Evolutionary conservation across 768 basidiomycete species (phyloP).

Genomic region (Phanerochaete sordida): DNA sequence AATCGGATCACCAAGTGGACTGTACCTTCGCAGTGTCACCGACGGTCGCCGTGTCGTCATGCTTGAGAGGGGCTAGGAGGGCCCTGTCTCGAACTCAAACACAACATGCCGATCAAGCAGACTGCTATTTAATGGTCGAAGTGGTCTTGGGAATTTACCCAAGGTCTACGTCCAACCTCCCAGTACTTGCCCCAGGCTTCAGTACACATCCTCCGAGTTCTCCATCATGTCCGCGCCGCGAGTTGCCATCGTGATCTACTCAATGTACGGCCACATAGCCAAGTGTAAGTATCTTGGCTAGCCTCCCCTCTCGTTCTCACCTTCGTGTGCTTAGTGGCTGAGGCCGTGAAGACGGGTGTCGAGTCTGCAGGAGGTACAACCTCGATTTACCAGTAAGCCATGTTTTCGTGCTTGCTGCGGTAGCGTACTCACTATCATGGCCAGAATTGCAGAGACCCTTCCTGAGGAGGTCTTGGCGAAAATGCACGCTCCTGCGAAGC

Average conservation of each 20-base stretch:
- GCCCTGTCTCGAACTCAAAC: neutral
- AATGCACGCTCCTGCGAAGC: slow-evolving; percentile 73
- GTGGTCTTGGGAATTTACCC: too few species aligned
- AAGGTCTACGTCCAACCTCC: neutral
- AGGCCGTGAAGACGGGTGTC: slow-evolving; percentile 41
- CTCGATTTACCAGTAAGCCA: slow-evolving; percentile 43
- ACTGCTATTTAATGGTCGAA: too few species aligned
- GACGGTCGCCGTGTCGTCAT: neutral
- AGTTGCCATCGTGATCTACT: slow-evolving; percentile 70
- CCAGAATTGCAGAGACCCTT: slow-evolving; percentile 78
- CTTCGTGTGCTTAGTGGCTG: slow-evolving; percentile 52
- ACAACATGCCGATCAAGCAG: neutral
- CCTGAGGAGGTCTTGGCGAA: slow-evolving; percentile 57
- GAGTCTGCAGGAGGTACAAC: slow-evolving; percentile 39
- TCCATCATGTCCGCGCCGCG: slow-evolving; percentile 26
- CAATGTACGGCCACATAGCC: slow-evolving; percentile 71
- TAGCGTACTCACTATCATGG: neutral
- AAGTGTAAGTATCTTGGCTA: slow-evolving; percentile 40
- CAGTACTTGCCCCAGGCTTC: neutral
- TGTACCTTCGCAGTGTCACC: neutral
- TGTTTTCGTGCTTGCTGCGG: neutral
- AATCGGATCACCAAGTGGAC: neutral
- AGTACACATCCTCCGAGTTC: neutral
- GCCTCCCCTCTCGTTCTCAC: neutral
- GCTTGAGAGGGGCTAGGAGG: neutral